These are phyloP conservation scores for Arctium lappa DNA, from an alignment of 129 eudicot genomes.

Conservation along the genomic window DNA sequence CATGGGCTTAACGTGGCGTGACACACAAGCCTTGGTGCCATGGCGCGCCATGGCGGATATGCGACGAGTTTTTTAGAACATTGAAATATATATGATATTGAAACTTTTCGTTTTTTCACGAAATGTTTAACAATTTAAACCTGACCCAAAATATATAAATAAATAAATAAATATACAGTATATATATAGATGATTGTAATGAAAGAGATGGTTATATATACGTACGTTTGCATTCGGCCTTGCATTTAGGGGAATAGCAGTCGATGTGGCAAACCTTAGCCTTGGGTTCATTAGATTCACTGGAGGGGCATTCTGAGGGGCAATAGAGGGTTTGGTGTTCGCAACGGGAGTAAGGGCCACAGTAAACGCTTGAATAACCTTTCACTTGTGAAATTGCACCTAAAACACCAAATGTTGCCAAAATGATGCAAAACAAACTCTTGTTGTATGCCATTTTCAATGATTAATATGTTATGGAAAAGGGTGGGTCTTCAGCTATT, in stretches of 20 bases:
- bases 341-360: conserved; percentile 18
- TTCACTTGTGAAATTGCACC: conserved; percentile 22
- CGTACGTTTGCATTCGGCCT: conserved; percentile 30
- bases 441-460: conserved; percentile 16
- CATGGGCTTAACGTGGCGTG: too few species aligned
- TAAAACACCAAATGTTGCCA: conserved; percentile 18
- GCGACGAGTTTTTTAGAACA: too few species aligned
- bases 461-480: neutral
- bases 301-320: conserved; percentile 39
- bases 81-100: too few species aligned
- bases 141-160: too few species aligned
- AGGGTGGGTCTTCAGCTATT: neutral
- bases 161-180: too few species aligned
- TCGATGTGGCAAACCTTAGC: conserved; percentile 45
- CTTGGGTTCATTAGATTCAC: conserved; percentile 26
- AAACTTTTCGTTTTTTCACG: too few species aligned
- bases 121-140: too few species aligned
- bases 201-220: too few species aligned
- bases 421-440: neutral
- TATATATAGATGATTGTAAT: too few species aligned
- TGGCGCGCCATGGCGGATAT: too few species aligned
- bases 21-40: too few species aligned
- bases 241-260: conserved; percentile 47
- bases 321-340: conserved; percentile 16
- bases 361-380: conserved; percentile 25